Evolutionary conservation across 2,329 filamentous ascomycete genomes (phyloP).

Genomic region (Bipolaris victoriae): DNA sequence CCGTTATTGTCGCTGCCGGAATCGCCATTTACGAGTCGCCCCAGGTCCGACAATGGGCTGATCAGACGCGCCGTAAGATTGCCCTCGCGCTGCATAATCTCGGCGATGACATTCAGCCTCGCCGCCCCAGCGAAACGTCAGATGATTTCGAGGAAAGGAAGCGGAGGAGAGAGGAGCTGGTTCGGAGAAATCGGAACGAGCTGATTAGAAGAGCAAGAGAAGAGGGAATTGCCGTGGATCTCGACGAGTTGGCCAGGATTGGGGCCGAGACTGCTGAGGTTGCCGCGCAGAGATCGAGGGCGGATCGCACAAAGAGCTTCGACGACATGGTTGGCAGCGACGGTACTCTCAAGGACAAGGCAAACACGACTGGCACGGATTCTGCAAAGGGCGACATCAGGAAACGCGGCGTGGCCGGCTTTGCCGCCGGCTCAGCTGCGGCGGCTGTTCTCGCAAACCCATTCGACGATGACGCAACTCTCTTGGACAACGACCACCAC

Average conservation of each 20-base stretch:
- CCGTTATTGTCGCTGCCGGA: slow-evolving; percentile 66
- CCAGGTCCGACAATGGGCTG: slow-evolving; percentile 67
- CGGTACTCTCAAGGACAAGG: slow-evolving; percentile 45
- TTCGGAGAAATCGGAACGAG: slow-evolving; percentile 45
- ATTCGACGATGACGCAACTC: slow-evolving; percentile 52
- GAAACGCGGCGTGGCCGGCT: slow-evolving; percentile 45
- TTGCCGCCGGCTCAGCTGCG: slow-evolving; percentile 48
- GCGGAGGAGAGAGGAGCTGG: slow-evolving; percentile 39
- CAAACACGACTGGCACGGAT: slow-evolving; percentile 34
- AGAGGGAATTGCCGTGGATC: slow-evolving; percentile 51
- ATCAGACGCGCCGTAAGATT: slow-evolving; percentile 66
- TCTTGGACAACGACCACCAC: slow-evolving; percentile 50
- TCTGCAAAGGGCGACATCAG: slow-evolving; percentile 25
- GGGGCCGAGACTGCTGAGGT: slow-evolving; percentile 37
- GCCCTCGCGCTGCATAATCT: slow-evolving; percentile 64
- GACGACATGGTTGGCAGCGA: slow-evolving; percentile 51
- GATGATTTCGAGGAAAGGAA: slow-evolving; percentile 44
- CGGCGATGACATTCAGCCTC: slow-evolving; percentile 63
- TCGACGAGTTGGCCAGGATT: slow-evolving; percentile 48
- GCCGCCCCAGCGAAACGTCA: slow-evolving; percentile 41
- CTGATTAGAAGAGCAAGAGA: slow-evolving; percentile 45
- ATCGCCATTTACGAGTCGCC: slow-evolving; percentile 69
- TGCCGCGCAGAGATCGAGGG: slow-evolving; percentile 23
- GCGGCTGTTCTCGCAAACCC: slow-evolving; percentile 50
- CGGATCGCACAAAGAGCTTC: slow-evolving; percentile 43